phyloP scores from a whole-genome alignment of 306 rosid genomes.

The Delonix regia region DNA sequence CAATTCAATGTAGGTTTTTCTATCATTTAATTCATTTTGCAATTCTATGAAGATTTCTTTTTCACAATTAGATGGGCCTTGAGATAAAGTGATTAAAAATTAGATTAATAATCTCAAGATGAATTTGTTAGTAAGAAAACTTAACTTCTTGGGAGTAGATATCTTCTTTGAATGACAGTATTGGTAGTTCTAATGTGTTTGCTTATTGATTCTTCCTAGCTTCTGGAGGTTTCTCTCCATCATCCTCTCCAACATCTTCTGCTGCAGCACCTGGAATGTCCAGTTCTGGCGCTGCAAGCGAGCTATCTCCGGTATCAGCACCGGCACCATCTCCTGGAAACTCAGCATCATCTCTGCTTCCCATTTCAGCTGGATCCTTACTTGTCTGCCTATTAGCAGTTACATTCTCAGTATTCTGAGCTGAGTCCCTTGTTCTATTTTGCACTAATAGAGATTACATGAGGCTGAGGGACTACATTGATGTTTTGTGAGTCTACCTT shows the following conservation, averaged over 20 bases:
- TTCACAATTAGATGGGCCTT: neutral
- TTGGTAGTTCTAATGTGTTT: slow-evolving; percentile 27
- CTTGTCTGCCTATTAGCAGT: slow-evolving; percentile 37
- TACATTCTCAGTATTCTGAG: slow-evolving; percentile 37
- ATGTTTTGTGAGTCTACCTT: slow-evolving; percentile 37
- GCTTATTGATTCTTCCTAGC: slow-evolving; percentile 11
- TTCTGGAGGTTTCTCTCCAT: slow-evolving; percentile 52
- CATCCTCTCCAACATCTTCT: slow-evolving; percentile 37
- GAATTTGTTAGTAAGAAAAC: neutral
- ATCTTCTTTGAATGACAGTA: neutral
- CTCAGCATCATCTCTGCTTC: slow-evolving; percentile 40
- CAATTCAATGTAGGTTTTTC: neutral
- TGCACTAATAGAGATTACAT: slow-evolving; percentile 35
- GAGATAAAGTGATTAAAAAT: neutral
- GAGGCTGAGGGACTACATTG: slow-evolving; percentile 34
- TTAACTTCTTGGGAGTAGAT: neutral
- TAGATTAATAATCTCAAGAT: neutral
- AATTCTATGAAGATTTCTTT: neutral
- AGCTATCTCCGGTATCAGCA: slow-evolving; percentile 37
- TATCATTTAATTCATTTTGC: too few species aligned
- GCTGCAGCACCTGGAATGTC: slow-evolving; percentile 18
- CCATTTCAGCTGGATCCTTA: slow-evolving; percentile 42
- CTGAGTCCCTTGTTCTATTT: slow-evolving; percentile 27
- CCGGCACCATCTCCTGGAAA: slow-evolving; percentile 45
- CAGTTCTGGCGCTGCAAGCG: slow-evolving; percentile 15